Base-by-base conservation (phyloP, 371 early-diverging fungal genomes). In the Coemansia sp. region DNA sequence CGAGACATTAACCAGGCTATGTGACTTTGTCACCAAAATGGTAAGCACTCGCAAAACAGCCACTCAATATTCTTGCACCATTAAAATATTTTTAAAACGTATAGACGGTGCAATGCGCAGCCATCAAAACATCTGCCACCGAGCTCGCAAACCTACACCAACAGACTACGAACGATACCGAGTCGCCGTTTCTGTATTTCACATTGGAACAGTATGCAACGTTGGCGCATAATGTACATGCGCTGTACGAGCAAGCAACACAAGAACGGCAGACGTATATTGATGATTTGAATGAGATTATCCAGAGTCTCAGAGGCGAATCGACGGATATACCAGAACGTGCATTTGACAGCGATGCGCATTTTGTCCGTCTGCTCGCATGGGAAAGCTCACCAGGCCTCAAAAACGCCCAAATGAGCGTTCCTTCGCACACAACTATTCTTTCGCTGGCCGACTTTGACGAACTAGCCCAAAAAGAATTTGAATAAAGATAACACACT, bases 361-460 rank as follows among this genome's bases (percentile, higher is more conserved):
- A 72, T 22, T 53, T 72, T 7, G 65, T 61, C 14, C 57, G 54
- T 2, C 61, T 72, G 5, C 62, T 69, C 18, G 21, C 37, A 3
- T 72, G 72, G 72, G 61, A 59, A 16, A 57, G 68, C 51, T 60
- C 69, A 24, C 72, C 72, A 0, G 72, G 72, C 2, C 61, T 68
- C 4, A 55, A 68, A 37, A 59, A 68, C 39, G 53, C 56, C n/a
- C 54, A n/a, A 4, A 50, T 72, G 18, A 22, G 51, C n/a, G 62
- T 54, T 8, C 26, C 57, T 0, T 16, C 21, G n/a, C 42, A 22
- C n/a, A 52, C 45, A 4, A 61, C 42, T 4, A 42, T 57, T 13
- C 57, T 61, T 14, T 64, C 57, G 42, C 55, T 65, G 4, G 50
- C 56, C 11, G 68, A 63, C 18, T 68, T 64, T 10, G 68, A 72